phyloP scores from a whole-genome alignment of 176 grass and related monocot genomes.

The Alloteropsis semialata region DNA sequence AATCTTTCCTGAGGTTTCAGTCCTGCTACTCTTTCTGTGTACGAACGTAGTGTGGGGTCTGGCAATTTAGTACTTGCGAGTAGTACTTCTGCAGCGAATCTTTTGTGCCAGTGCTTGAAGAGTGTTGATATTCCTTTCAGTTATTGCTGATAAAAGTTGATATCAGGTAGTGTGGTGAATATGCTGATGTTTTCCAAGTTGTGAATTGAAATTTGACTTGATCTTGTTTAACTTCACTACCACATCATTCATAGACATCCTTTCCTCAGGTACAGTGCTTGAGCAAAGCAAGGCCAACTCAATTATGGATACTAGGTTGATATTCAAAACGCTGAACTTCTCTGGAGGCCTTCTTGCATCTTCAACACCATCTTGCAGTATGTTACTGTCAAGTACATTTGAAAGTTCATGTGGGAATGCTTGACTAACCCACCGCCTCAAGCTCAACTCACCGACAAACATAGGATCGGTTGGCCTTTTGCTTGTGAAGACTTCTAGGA shows the following conservation, averaged over 20 bases:
- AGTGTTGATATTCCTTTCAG: neutral
- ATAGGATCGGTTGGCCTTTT: conserved; percentile 51
- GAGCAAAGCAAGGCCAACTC: conserved; percentile 43
- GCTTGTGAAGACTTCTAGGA: conserved; percentile 48
- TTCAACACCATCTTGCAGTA: neutral
- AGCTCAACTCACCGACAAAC: conserved; percentile 40
- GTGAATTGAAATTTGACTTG: conserved; percentile 14
- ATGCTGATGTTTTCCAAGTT: neutral
- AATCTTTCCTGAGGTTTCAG: neutral
- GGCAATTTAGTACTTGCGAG: neutral
- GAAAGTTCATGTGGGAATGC: conserved; percentile 17
- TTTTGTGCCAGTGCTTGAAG: neutral
- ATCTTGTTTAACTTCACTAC: conserved; percentile 40
- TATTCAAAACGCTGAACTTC: neutral
- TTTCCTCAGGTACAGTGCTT: conserved; percentile 36
- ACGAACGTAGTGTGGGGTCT: neutral
- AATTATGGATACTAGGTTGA: conserved; percentile 17
- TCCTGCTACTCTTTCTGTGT: too few species aligned
- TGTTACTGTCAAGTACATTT: conserved; percentile 11
- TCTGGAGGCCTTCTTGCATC: neutral
- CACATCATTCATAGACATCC: conserved; percentile 33
- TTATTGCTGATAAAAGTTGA: neutral
- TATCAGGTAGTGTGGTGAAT: neutral
- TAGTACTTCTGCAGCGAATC: neutral
- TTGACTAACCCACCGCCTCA: conserved; percentile 47